A percentile compares a stretch with the other conserved stretches of the same genome.
phyloP scores from a whole-genome alignment of 805 yeast species.

The Kluyveromyces wickerhamii region DNA sequence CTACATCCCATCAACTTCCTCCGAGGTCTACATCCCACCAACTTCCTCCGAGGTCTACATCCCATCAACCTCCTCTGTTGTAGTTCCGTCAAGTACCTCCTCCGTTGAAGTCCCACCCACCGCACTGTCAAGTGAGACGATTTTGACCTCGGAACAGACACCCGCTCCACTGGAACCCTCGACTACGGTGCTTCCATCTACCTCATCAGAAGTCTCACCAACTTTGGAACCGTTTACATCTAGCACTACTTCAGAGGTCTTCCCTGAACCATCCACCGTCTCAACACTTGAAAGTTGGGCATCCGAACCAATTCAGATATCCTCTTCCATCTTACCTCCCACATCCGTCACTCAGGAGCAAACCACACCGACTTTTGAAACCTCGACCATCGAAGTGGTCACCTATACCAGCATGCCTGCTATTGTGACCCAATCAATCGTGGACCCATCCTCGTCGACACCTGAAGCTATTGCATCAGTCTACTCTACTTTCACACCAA shows the following conservation, averaged over 20 bases:
- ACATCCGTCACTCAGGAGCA: not conserved
- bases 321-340: slow-evolving; percentile 4
- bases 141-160: no score
- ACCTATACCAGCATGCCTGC: slow-evolving; percentile 2
- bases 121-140: no score
- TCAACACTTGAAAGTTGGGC: not conserved
- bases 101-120: no score
- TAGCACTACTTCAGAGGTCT: not conserved
- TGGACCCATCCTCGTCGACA: not conserved
- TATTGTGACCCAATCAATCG: slow-evolving; percentile 1
- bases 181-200: no score
- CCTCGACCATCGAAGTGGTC: no score
- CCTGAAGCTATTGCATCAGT: not conserved
- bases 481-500: slow-evolving; percentile 9
- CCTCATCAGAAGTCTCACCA: no score
- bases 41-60: not conserved
- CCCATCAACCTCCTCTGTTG: not conserved
- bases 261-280: not conserved
- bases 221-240: not conserved
- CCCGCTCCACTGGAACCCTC: no score
- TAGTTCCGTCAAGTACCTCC: no score
- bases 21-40: not conserved
- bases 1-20: not conserved
- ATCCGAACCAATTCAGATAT: not conserved
- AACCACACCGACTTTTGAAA: slow-evolving; percentile 6